phyloP scores from a whole-genome alignment of 2,329 filamentous ascomycete genomes.

The Harringtonia lauricola region DNA sequence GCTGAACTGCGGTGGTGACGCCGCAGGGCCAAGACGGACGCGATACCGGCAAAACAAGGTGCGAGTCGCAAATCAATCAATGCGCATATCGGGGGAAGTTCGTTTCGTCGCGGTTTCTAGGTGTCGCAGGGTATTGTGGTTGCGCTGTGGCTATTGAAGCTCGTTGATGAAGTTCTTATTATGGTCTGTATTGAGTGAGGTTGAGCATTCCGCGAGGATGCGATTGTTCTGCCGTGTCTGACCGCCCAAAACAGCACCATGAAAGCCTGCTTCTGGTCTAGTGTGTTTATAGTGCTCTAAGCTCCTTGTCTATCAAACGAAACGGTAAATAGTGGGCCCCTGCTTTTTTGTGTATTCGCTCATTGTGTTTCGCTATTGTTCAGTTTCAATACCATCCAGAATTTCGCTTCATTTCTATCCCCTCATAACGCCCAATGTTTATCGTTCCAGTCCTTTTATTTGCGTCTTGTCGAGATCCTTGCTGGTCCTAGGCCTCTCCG shows the following conservation, averaged over 20 bases:
- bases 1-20: not conserved
- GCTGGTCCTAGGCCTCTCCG: constrained; percentile 69
- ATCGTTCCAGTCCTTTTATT: not conserved
- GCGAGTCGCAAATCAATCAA: not conserved
- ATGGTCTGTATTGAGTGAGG: not conserved
- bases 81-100: not conserved
- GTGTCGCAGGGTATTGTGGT: too few species aligned
- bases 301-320: too few species aligned
- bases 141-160: not conserved
- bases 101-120: not conserved
- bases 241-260: constrained; percentile 2
- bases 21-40: not conserved
- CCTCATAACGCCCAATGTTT: too few species aligned
- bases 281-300: not conserved
- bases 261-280: not conserved
- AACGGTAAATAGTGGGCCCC: too few species aligned
- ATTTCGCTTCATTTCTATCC: too few species aligned
- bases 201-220: not conserved
- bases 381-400: too few species aligned
- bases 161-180: not conserved
- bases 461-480: constrained; percentile 30
- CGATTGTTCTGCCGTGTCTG: constrained; percentile 6
- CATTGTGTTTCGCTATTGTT: too few species aligned
- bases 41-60: too few species aligned
- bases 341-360: too few species aligned